phyloP scores from a whole-genome alignment of 345 rosid genomes.

The Populus tremula region DNA sequence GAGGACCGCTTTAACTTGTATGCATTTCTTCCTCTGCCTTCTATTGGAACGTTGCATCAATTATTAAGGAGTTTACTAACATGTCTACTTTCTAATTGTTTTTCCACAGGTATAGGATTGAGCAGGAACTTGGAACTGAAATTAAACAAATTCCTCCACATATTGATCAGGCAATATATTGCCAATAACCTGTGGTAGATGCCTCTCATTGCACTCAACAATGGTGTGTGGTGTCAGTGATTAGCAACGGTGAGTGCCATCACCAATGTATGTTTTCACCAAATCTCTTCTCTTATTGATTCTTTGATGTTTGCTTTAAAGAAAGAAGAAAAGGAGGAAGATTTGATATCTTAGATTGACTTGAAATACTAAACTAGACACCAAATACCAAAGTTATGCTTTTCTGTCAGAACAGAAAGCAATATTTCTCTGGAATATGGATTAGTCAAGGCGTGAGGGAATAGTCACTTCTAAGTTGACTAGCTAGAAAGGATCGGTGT shows the following conservation, averaged over 20 bases:
- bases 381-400: background rate
- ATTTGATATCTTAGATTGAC: background rate
- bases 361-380: background rate
- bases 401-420: background rate
- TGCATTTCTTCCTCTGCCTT: slow-evolving; percentile 11
- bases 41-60: background rate
- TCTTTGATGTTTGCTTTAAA: background rate
- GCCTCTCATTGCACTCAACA: slow-evolving; percentile 11
- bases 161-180: slow-evolving; percentile 90
- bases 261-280: background rate
- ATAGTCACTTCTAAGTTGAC: too few relatives aligned
- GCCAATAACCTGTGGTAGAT: slow-evolving; percentile 50
- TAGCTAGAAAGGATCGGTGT: too few relatives aligned
- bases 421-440: background rate
- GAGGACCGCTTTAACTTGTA: slow-evolving; percentile 99
- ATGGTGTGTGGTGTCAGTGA: slow-evolving; percentile 24
- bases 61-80: background rate
- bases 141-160: slow-evolving; percentile 97
- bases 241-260: slow-evolving; percentile 45
- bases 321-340: background rate
- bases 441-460: background rate
- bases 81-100: background rate
- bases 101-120: slow-evolving; percentile 89
- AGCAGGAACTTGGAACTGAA: slow-evolving; percentile 99
- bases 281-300: background rate